Evolutionary conservation across 1,139 yeast species (phyloP).

Genomic region (Candida sanyaensis): DNA sequence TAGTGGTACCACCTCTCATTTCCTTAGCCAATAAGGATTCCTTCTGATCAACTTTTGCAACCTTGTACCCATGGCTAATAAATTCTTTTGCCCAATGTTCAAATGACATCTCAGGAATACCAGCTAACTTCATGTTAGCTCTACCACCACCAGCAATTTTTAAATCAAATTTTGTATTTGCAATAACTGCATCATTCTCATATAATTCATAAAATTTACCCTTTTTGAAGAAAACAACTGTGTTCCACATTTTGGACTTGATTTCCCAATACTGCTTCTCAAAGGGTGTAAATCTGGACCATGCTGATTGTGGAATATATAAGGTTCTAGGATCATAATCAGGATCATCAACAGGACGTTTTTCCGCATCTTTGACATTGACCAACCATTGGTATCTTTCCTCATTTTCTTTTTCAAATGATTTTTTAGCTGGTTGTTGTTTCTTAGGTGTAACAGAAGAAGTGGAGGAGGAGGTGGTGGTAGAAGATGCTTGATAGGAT

Average conservation of each 20-base stretch:
- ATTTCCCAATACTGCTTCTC: slow-evolving; percentile 98
- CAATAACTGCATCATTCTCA: slow-evolving; percentile 93
- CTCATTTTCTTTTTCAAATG: slow-evolving; percentile 76
- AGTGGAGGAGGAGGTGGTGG: slow-evolving; percentile 12
- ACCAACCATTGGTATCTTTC: slow-evolving; percentile 93
- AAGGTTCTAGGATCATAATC: slow-evolving; percentile 89
- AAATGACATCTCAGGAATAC: slow-evolving; percentile 97
- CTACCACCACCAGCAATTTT: slow-evolving; percentile 97
- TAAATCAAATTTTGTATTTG: slow-evolving; percentile 84
- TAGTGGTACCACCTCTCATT: slow-evolving; percentile 76
- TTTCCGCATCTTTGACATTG: slow-evolving; percentile 81
- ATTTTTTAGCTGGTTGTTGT: slow-evolving; percentile 33
- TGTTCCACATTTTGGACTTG: slow-evolving; percentile 93
- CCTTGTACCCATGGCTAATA: slow-evolving; percentile 89
- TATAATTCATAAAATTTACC: slow-evolving; percentile 96
- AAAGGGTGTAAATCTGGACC: slow-evolving; percentile 92
- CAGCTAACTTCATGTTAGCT: slow-evolving; percentile 96
- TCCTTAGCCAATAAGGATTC: slow-evolving; percentile 92
- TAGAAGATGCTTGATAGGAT: slow-evolving; percentile 13
- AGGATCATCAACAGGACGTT: slow-evolving; percentile 68
- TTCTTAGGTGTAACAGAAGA: slow-evolving; percentile 12
- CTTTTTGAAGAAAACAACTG: slow-evolving; percentile 94
- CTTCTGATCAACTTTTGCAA: slow-evolving; percentile 92
- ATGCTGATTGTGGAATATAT: slow-evolving; percentile 82
- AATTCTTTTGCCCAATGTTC: slow-evolving; percentile 97